phyloP scores from a whole-genome alignment of 306 rosid genomes.

The Lathyrus tuberosus region DNA sequence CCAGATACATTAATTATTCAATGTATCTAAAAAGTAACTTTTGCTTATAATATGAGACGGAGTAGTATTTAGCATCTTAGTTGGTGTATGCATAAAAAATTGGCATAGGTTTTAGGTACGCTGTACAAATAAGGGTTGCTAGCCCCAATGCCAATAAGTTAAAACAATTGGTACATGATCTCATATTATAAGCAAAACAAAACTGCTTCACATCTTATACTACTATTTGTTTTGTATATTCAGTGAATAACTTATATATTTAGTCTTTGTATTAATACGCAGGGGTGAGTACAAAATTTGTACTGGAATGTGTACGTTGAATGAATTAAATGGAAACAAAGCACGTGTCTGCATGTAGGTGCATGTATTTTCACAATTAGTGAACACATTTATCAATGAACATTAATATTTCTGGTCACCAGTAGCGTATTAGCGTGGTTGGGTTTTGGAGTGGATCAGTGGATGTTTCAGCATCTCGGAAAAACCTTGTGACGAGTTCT shows the following conservation, averaged over 20 bases:
- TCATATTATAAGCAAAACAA: no score
- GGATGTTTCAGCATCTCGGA: no score
- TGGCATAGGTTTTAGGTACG: background rate
- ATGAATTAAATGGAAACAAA: background rate
- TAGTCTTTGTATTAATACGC: no score
- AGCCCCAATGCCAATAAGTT: background rate
- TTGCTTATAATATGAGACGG: no score
- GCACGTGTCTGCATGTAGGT: background rate
- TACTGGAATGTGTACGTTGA: conserved; percentile 50
- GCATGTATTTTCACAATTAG: background rate
- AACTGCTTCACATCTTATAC: no score
- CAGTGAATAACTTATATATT: no score
- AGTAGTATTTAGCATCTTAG: conserved; percentile 19
- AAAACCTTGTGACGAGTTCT: no score
- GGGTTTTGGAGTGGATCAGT: no score
- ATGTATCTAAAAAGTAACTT: no score
- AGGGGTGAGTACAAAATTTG: conserved; percentile 34
- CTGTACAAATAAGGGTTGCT: background rate
- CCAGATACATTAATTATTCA: no score
- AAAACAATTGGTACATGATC: background rate
- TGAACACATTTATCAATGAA: background rate
- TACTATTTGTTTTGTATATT: no score
- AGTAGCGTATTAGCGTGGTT: no score
- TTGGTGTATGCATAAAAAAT: conserved; percentile 6
- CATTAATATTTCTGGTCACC: background rate